Base-by-base conservation (phyloP, 2,329 filamentous ascomycete species). In the Botrytis porri region DNA sequence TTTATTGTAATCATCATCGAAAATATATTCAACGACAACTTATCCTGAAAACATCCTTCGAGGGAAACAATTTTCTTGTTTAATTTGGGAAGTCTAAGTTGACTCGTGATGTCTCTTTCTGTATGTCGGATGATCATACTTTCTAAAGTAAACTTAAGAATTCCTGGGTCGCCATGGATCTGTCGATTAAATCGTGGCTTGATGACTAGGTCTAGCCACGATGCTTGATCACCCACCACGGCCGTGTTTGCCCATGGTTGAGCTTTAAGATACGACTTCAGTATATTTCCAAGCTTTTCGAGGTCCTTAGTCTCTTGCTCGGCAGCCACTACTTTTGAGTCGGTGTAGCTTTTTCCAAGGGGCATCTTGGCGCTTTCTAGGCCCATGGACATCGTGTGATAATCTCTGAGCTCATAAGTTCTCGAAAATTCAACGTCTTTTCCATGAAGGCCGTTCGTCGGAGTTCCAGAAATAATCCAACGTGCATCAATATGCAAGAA, bases 401-500 rank as follows among this genome's bases (percentile, higher is more conserved):
- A 25, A 20, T n/a, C 75, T 63, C 29, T 74, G 75, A 16, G 41
- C 37, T 10, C 12, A 29, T 20, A 20, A 20, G 22, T 32, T n/a
- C 29, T 20, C 16, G 69, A 61, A 29, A 66, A 48, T 77, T 77
- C 70, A n/a, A 75, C 73, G 75, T 93, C 89, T 0, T 94, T 87
- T 0, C 95, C 94, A 72, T 94, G 93, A 0, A 98, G 84, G 16
- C 94, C 93, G 75, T 90, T 91, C 0, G 94, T 94, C 3, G 95
- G 95, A 0, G 95, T 98, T 72, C 95, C 95, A 1, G 93, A 97
- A 0, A 97, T 92, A 6, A 97, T 89, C 95, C 95, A 98, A 16
- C 92, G 89, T 29, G 93, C 88, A 64, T 94, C 90, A 25, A 94
- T 83, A 18, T 86, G 83, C n/a, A 92, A 80, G 20, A 80, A 80